These are phyloP conservation scores for Glycine tomentella DNA, from an alignment of 306 rosid genomes.

Conservation along the genomic window DNA sequence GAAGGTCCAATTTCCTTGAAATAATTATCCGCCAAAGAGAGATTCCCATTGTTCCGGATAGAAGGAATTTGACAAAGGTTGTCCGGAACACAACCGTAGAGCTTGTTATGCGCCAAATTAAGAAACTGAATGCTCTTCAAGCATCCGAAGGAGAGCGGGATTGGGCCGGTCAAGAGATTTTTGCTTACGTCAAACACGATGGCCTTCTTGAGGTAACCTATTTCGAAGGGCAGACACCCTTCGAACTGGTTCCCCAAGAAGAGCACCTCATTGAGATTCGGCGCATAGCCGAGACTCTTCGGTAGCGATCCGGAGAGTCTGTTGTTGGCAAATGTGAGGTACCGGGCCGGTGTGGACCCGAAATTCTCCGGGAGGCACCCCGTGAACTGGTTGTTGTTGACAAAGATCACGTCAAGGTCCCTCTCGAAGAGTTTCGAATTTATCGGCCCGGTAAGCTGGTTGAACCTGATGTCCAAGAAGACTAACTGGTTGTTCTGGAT, in stretches of 20 bases:
- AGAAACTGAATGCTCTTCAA: conserved; percentile 53
- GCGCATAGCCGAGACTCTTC: conserved; percentile 57
- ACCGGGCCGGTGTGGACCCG: conserved; percentile 67
- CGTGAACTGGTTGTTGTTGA: conserved; percentile 66
- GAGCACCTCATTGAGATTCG: conserved; percentile 66
- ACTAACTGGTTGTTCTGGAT: conserved; percentile 40
- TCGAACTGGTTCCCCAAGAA: conserved; percentile 58
- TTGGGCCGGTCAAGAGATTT: conserved; percentile 66
- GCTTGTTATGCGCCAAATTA: conserved; percentile 52
- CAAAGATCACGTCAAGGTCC: conserved; percentile 67
- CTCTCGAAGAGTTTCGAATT: conserved; percentile 48
- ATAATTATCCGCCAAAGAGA: conserved; percentile 60
- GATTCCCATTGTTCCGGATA: conserved; percentile 33
- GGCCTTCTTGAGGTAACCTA: conserved; percentile 60
- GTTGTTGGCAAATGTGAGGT: conserved; percentile 77
- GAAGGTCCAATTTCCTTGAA: conserved; percentile 66
- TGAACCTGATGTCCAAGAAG: conserved; percentile 82
- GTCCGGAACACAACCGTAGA: conserved; percentile 74
- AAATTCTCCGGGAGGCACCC: conserved; percentile 56
- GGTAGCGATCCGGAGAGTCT: conserved; percentile 67
- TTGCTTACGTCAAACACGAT: conserved; percentile 67
- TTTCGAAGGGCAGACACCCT: conserved; percentile 78
- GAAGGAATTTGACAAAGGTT: conserved; percentile 58
- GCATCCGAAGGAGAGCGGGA: conserved; percentile 76
- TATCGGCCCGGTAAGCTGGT: conserved; percentile 42